Evolutionary conservation across 2,329 filamentous ascomycete species (phyloP), one percentile per base, ranked within the genome.

Genomic region (Penicillium corylophilum): DNA sequence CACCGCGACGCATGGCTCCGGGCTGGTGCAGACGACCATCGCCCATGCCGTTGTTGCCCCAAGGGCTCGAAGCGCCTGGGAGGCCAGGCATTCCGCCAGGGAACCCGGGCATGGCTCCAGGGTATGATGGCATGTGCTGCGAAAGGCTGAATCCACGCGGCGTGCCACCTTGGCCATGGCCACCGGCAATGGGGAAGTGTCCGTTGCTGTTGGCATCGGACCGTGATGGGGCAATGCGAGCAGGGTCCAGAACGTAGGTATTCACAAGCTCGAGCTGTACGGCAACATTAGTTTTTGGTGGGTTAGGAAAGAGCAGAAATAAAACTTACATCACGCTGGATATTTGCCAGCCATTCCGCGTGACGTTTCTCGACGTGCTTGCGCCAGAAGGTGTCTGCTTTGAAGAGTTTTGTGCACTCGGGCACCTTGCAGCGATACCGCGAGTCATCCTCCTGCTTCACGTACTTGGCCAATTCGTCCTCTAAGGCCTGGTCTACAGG

Each of bases 311-410:
- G n/a, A n/a, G 44, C 6, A 46, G 26, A 20, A 51, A 35, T n/a
- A 55, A 48, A 3, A 78, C 85, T 78, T 79, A 95, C 92, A 77
- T 96, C 93, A 68, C 87, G 85, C 70, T 87, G 88, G 59, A 96
- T 77, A 47, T 78, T 82, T 29, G 92, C 87, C 40, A 89, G 81
- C 89, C 92, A 99, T 48, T 97, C 93, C 0, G 82, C 71, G 70
- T 99, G 94, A 51, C 95, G 86, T 77, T 99, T 99, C 74, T 97
- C 93, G 15, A 97, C 87, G 65, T 99, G 94, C 78, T 99, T 99
- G 66, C 86, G 87, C 93, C 95, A 99, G 71, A 99, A 99, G 63
- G 93, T 85, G 39, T 95, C 88, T 52, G 94, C 94, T 72, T 97
- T 97, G 81, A 99, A 99, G 7, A 99, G 78, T 74, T 99, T 99